A percentile compares a stretch with the other conserved stretches of the same genome.
phyloP scores from a whole-genome alignment of 192 early-diverging fungal species.

The Rhizoclosmatium globosum region DNA sequence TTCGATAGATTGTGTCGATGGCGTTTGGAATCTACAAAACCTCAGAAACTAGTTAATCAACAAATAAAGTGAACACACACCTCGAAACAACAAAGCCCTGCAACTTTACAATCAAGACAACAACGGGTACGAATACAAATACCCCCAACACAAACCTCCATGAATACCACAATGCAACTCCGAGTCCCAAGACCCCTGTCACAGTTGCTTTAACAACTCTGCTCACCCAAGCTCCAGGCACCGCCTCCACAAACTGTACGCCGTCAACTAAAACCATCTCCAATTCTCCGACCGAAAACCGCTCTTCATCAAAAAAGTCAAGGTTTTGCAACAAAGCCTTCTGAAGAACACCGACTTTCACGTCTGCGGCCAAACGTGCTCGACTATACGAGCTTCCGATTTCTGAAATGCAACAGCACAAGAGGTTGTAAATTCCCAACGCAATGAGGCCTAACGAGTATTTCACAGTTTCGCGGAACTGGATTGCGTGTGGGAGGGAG shows the following conservation, averaged over 20 bases:
- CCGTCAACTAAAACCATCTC: slow-evolving; percentile 1
- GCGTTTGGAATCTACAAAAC: slow-evolving; percentile 1
- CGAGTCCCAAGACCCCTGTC: neutral
- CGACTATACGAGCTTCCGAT: neutral
- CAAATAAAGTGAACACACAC: no score
- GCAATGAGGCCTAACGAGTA: slow-evolving; percentile 11
- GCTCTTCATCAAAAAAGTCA: slow-evolving; percentile 13
- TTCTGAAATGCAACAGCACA: neutral
- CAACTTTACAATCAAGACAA: neutral
- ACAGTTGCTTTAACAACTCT: neutral
- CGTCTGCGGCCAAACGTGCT: neutral
- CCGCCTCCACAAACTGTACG: slow-evolving; percentile 10
- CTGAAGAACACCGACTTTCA: neutral
- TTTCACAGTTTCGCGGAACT: slow-evolving; percentile 1
- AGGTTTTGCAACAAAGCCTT: slow-evolving; percentile 22
- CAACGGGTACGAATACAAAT: neutral
- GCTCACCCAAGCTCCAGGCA: neutral
- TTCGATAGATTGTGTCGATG: neutral
- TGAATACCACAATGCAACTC: slow-evolving; percentile 1
- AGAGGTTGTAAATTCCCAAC: neutral
- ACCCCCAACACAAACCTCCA: neutral
- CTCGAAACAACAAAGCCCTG: neutral
- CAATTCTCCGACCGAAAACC: neutral
- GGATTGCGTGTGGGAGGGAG: neutral
- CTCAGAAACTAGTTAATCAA: no score